Percentiles rank a stretch among this genome's conserved stretches.
Conservation (phyloP, 805 yeast genomes). For the Ogataea corticis region DNA sequence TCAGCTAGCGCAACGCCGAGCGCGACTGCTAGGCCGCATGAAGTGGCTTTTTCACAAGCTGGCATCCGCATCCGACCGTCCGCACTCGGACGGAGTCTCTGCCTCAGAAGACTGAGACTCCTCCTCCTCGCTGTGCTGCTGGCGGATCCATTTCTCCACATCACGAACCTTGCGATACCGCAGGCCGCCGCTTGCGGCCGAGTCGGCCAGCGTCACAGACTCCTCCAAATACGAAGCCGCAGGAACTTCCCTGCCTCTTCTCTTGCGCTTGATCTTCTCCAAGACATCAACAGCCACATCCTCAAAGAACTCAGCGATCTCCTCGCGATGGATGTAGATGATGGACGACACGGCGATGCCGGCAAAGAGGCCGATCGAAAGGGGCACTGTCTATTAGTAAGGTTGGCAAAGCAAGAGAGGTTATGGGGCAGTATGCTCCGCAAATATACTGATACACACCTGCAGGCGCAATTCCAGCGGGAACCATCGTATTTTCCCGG, state of each 20-base stretch:
- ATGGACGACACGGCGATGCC: conserved; percentile 29
- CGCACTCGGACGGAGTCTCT: too few species aligned
- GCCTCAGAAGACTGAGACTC: too few species aligned
- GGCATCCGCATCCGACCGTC: not conserved
- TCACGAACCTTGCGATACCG: not conserved
- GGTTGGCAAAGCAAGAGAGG: not conserved
- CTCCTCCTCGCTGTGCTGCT: too few species aligned
- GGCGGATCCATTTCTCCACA: conserved; percentile 9
- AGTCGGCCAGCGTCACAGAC: conserved; percentile 1
- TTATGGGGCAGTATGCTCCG: too few species aligned
- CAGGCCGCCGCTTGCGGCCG: not conserved
- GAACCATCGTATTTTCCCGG: conserved; percentile 6
- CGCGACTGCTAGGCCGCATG: too few species aligned
- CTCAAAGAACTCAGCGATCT: conserved; percentile 28
- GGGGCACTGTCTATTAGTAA: conserved; percentile 19
- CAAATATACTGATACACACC: conserved; percentile 1
- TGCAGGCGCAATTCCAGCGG: conserved; percentile 4
- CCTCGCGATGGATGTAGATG: conserved; percentile 26
- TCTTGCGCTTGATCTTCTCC: conserved; percentile 13
- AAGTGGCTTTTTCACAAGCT: too few species aligned
- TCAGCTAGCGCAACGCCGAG: conserved; percentile 42
- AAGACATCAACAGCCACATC: conserved; percentile 20
- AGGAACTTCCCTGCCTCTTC: conserved; percentile 11
- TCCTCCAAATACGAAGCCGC: not conserved
- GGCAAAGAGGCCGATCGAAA: conserved; percentile 26